phyloP scores from a whole-genome alignment of 2,329 filamentous ascomycete genomes.

The Penicillium psychrosexuale region DNA sequence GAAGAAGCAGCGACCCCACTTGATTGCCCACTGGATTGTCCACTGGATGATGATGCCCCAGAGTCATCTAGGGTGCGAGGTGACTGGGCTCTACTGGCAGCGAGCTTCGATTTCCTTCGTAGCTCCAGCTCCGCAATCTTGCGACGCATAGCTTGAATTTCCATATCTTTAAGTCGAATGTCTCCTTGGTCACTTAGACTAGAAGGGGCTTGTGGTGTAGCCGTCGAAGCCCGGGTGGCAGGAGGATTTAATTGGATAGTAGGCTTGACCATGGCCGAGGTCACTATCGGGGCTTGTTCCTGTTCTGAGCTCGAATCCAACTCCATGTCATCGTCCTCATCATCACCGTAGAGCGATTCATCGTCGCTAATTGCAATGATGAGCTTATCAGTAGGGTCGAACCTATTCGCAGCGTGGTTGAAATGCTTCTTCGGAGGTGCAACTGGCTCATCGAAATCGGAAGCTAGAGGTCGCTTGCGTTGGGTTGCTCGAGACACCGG shows the following conservation, averaged over 20 bases:
- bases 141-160: constrained; percentile 48
- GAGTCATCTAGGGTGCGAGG: constrained; percentile 28
- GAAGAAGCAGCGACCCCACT: background rate
- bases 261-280: constrained; percentile 45
- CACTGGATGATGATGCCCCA: constrained; percentile 19
- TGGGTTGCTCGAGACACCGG: constrained; percentile 25
- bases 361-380: constrained; percentile 85
- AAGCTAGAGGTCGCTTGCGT: constrained; percentile 63
- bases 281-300: constrained; percentile 24
- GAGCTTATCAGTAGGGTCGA: constrained; percentile 56
- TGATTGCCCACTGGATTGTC: background rate
- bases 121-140: constrained; percentile 51
- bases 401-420: constrained; percentile 48
- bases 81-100: constrained; percentile 37
- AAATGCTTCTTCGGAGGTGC: constrained; percentile 58
- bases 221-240: constrained; percentile 37
- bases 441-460: constrained; percentile 64
- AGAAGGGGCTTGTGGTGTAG: constrained; percentile 36
- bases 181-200: constrained; percentile 42
- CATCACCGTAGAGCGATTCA: constrained; percentile 46
- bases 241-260: constrained; percentile 41
- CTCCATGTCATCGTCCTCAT: constrained; percentile 31
- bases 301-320: constrained; percentile 33
- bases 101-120: constrained; percentile 42
- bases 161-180: constrained; percentile 48